Conservation (phyloP, 306 rosid species). For the Fragaria nilgerrensis region DNA sequence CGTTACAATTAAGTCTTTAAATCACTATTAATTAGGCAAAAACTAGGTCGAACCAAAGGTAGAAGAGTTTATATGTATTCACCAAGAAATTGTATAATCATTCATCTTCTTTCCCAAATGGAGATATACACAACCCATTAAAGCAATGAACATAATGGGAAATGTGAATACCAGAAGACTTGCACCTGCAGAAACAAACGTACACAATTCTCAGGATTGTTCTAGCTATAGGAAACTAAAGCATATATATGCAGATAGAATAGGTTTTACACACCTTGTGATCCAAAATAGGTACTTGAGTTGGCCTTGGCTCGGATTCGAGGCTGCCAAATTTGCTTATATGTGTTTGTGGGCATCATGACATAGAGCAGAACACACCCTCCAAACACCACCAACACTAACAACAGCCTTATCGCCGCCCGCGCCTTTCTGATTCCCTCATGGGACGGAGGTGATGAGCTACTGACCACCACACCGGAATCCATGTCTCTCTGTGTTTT, state of each 20-base stretch:
- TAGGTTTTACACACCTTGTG: conserved; percentile 41
- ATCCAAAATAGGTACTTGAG: conserved; percentile 36
- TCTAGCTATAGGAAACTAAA: too few species aligned
- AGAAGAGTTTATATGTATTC: background rate
- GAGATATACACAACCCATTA: conserved; percentile 57
- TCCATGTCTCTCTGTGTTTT: conserved; percentile 29
- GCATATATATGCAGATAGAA: too few species aligned
- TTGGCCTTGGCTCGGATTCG: background rate
- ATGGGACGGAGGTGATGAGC: conserved; percentile 13
- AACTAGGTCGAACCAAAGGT: too few species aligned
- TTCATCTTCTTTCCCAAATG: conserved; percentile 43
- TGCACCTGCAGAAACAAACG: conserved; percentile 34
- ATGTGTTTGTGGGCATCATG: background rate
- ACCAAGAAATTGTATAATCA: conserved; percentile 25
- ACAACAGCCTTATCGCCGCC: background rate
- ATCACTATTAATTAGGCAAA: background rate
- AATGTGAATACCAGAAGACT: conserved; percentile 43
- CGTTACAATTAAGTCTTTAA: background rate
- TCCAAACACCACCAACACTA: background rate
- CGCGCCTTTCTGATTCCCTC: conserved; percentile 3
- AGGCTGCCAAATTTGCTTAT: background rate
- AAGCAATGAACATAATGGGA: conserved; percentile 59
- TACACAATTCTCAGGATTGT: background rate
- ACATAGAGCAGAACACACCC: background rate
- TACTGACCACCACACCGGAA: conserved; percentile 7